Conservation (phyloP, 371 early-diverging fungal genomes). For the Mortierella sp. region DNA sequence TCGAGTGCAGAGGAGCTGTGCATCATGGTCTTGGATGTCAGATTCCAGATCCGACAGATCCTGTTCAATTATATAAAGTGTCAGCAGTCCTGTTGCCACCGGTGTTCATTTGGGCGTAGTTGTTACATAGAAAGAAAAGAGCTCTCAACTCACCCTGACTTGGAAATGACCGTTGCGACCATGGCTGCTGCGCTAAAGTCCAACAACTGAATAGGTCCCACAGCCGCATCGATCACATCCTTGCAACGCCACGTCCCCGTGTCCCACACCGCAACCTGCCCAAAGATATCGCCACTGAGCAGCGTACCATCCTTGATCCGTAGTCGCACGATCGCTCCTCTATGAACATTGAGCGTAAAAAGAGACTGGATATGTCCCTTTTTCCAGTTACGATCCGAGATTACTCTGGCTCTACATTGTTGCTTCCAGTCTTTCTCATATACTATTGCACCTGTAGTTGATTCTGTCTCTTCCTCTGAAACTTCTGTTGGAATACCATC, state of each 20-base stretch:
- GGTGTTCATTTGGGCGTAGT: no score
- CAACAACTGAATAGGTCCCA: slow-evolving; percentile 43
- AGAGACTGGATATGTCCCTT: slow-evolving; percentile 43
- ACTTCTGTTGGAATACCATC: not conserved
- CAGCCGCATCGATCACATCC: slow-evolving; percentile 22
- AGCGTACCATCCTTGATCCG: slow-evolving; percentile 37
- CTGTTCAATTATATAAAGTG: no score
- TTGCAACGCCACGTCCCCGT: slow-evolving; percentile 18
- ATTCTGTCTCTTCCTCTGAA: not conserved
- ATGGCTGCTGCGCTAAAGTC: slow-evolving; percentile 40
- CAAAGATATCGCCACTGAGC: slow-evolving; percentile 45
- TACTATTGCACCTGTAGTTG: not conserved
- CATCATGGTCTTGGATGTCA: slow-evolving; percentile 22
- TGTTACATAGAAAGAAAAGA: no score
- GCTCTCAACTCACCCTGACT: slow-evolving; percentile 33
- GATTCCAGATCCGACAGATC: slow-evolving; percentile 44
- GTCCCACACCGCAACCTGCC: slow-evolving; percentile 43
- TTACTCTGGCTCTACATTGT: slow-evolving; percentile 21
- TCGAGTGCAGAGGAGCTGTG: slow-evolving; percentile 17
- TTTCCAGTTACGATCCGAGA: slow-evolving; percentile 48
- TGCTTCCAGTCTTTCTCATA: slow-evolving; percentile 36
- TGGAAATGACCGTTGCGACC: slow-evolving; percentile 47
- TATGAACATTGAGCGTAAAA: slow-evolving; percentile 21
- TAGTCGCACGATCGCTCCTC: slow-evolving; percentile 33
- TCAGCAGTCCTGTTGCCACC: no score